Evolutionary conservation across 106 monocot genomes (phyloP), one percentile per base, ranked within the genome.

Genomic region (Dactylorhiza incarnata): DNA sequence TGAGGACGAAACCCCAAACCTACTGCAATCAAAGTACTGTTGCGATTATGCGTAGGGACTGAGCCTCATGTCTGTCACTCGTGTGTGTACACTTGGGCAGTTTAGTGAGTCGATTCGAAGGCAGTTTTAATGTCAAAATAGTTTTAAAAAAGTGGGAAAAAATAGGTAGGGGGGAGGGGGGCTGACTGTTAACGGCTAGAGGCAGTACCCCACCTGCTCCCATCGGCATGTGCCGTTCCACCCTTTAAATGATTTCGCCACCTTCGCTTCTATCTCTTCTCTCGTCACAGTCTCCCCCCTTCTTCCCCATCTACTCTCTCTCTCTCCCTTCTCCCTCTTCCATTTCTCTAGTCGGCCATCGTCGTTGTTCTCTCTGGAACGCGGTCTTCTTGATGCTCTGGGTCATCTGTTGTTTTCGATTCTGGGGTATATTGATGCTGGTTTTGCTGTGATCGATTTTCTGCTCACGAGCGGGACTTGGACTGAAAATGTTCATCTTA

Each of bases 191-290:
- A 81, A 77, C 73, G 84, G 77, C 73, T 68, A 45, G 15, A 73
- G 19, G 80, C 80, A 56, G 84, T 81, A 45, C 9, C 52, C 8
- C 48, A 24, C 73, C 37, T 22, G 25, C 71, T 48, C 55, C 62
- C 2, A 79, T 79, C 44, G 62, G 45, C 3, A 56, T 49, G 23
- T 56, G 3, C 77, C 77, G 73, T 84, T 62, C 17, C 55, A 65
- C 20, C 37, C 73, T 74, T 68, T 54, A 77, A 70, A 59, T 44
- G 11, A 65, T 29, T 46, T 15, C 46, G 12, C 6, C 20, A 49
- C 17, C 17, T 15, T 46, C 29, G 29, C 6, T 9, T 26, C 24
- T 48, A 24, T 45, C 48, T 45, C 59, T 44, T 19, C 0, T 77
- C 0, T 68, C 44, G n/a, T 68, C 68, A 17, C 67, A 16, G 2